Evolutionary conservation across 192 early-diverging fungal genomes (phyloP).

Genomic region (Thamnidium elegans): DNA sequence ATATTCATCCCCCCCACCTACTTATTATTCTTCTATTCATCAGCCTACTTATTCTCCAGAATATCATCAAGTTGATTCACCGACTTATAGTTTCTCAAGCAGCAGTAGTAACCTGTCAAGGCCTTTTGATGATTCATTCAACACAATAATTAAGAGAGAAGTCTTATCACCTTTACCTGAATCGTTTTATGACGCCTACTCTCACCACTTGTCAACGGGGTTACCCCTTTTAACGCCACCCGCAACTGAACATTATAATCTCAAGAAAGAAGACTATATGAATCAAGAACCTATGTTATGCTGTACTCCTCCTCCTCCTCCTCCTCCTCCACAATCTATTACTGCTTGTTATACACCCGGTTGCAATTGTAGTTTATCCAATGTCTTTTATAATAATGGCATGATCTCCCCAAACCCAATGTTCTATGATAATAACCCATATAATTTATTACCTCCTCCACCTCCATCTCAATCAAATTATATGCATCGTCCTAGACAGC

Average conservation of each 20-base stretch:
- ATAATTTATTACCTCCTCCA: not conserved
- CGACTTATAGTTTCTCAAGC: constrained; percentile 19
- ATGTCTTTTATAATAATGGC: not conserved
- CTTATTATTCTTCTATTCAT: not conserved
- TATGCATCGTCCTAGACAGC: not conserved
- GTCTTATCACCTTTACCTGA: constrained; percentile 19
- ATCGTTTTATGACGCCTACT: constrained; percentile 19
- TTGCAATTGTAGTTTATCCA: not conserved
- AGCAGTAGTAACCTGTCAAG: constrained; percentile 1
- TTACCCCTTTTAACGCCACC: constrained; percentile 20
- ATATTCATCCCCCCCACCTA: not conserved
- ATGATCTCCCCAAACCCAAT: not conserved
- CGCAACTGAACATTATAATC: constrained; percentile 1
- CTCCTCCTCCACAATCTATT: not conserved
- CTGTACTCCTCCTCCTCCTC: not conserved
- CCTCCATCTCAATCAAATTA: not conserved
- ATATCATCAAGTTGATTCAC: constrained; percentile 7
- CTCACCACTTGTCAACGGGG: constrained; percentile 15
- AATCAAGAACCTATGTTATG: no score
- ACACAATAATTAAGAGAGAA: not conserved
- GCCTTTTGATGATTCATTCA: not conserved
- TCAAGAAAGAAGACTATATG: no score
- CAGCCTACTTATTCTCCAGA: constrained; percentile 5
- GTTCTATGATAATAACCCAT: not conserved
- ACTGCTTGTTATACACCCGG: not conserved